These are phyloP conservation scores for Apiotrichum gamsii DNA, from an alignment of 1,284 basidiomycete species.

Conservation along the genomic window DNA sequence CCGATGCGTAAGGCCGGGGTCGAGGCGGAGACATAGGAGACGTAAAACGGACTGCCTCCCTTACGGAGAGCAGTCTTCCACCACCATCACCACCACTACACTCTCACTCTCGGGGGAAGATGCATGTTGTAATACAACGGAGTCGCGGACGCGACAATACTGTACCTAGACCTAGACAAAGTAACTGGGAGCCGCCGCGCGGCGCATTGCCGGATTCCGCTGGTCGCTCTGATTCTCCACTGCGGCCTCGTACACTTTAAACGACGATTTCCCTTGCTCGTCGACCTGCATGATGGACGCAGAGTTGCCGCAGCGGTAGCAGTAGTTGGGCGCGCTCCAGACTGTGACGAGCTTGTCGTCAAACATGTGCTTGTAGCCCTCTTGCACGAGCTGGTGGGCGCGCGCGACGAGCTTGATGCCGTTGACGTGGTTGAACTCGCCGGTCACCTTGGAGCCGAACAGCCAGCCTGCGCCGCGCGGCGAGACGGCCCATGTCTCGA, in stretches of 20 bases:
- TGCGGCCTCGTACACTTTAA: constrained; percentile 76
- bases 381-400: constrained; percentile 91
- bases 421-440: constrained; percentile 93
- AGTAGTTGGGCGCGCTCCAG: constrained; percentile 97
- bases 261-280: constrained; percentile 56
- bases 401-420: constrained; percentile 75
- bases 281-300: constrained; percentile 65
- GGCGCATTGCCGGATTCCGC: constrained; percentile 44
- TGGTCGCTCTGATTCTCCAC: constrained; percentile 74
- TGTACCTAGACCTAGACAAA: constrained; percentile 12
- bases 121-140: constrained; percentile 23
- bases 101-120: not conserved
- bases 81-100: too few species aligned
- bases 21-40: too few species aligned
- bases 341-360: constrained; percentile 90
- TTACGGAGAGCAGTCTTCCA: too few species aligned
- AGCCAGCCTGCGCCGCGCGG: constrained; percentile 93
- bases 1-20: not conserved
- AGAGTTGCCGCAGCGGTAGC: constrained; percentile 75
- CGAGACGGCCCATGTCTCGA: constrained; percentile 91
- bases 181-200: constrained; percentile 24
- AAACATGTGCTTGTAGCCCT: constrained; percentile 98
- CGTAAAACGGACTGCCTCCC: too few species aligned
- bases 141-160: not conserved
- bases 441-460: constrained; percentile 81